Base-by-base conservation (phyloP, 192 early-diverging fungal genomes). In the Coemansia furcata region DNA sequence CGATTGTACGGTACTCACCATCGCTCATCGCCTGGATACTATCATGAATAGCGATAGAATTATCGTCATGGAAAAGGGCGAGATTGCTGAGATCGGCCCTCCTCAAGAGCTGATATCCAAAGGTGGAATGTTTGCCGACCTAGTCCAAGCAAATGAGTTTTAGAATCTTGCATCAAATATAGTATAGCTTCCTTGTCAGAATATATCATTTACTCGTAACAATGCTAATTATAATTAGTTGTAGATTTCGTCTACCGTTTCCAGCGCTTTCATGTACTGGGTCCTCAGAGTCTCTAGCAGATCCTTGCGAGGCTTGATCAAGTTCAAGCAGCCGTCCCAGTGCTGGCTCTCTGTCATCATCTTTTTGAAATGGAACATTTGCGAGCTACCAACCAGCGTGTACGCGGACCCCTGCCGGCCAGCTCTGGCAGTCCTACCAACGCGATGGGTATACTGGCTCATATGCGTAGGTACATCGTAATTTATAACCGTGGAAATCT, bases 401-500 rank as follows among this genome's bases (percentile, higher is more conserved):
- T 90, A 92, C 0, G 93, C 93, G 6, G 80, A 72, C 30, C 95
- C 95, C n/a, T 87, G 78, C 26, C 91, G 80, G 8, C 94, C 95
- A 6, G 95, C 95, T 67, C 95, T 87, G 12, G 94, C 95, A 3
- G 94, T 95, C 63, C 96, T 85, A 6, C 96, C 96, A 0, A 95
- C 91, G 62, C 96, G 88, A 67, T 98, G 96, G n/a, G 95, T 87
- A 67, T 97, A 98, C 73, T 89, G 88, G 65, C 88, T 86, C 86
- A 93, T 90, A 38, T 92, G 87, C 10, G 84, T 71, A 17, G 95
- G 93, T 35, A 90, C 85, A 65, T 98, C 96, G 77, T 95, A 94
- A 69, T 92, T 92, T 52, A 98, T 86, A 7, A 98, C 95, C 5
- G 80, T 77, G 12, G 85, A 82, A 6, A 98, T 91, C 49, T 83